These are phyloP conservation scores for Strobilomyces dryophilus DNA, from an alignment of 768 basidiomycete genomes.

Conservation along the genomic window DNA sequence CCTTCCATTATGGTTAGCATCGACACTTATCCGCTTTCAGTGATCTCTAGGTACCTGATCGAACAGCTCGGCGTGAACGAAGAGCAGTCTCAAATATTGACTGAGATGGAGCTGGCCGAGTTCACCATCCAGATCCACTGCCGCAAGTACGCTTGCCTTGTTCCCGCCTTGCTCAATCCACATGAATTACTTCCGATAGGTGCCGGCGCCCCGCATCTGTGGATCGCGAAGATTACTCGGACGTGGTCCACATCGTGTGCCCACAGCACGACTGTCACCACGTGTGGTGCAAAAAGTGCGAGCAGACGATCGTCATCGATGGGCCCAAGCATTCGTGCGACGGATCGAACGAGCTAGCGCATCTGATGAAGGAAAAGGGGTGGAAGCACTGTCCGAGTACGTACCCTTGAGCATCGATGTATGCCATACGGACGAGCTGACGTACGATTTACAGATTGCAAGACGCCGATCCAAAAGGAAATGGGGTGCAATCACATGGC, in stretches of 20 bases:
- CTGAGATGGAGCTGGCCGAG: constrained; percentile 44
- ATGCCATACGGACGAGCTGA: neutral
- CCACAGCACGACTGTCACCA: constrained; percentile 45
- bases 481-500: constrained; percentile 59
- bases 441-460: constrained; percentile 32
- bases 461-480: constrained; percentile 47
- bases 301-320: constrained; percentile 33
- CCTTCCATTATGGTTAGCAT: neutral
- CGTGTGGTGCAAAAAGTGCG: constrained; percentile 61
- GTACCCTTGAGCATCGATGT: constrained; percentile 1
- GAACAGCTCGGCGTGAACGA: constrained; percentile 44
- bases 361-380: constrained; percentile 48
- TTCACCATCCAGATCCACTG: constrained; percentile 47
- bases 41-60: constrained; percentile 28
- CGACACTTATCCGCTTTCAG: neutral
- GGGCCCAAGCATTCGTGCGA: constrained; percentile 55
- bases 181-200: constrained; percentile 27
- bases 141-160: constrained; percentile 36
- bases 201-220: constrained; percentile 48
- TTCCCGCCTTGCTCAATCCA: neutral
- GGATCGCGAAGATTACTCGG: constrained; percentile 44
- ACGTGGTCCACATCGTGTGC: constrained; percentile 41
- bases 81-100: constrained; percentile 36
- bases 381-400: constrained; percentile 64
- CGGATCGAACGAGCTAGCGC: constrained; percentile 49